Conservation (phyloP, 2,329 filamentous ascomycete species). For the Sphaceloma murrayae region DNA sequence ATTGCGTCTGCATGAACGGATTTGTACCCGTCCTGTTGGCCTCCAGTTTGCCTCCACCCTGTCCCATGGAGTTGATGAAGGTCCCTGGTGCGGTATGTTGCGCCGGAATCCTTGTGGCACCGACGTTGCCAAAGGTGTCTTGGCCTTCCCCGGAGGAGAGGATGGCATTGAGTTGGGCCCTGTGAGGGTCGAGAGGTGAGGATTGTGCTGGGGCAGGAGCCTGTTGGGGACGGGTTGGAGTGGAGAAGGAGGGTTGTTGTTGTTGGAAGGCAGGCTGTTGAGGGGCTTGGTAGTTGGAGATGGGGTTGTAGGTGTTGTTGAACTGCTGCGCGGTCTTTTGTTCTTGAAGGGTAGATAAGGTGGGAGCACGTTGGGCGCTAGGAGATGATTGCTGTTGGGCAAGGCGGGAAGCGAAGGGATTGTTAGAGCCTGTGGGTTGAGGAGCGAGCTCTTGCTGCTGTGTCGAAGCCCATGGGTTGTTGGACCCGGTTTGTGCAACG, state of each 20-base stretch:
- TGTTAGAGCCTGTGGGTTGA: conserved; percentile 90
- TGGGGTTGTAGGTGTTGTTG: conserved; percentile 40
- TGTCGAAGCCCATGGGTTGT: conserved; percentile 72
- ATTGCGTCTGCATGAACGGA: conserved; percentile 82
- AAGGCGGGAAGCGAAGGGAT: conserved; percentile 79
- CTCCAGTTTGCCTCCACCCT: conserved; percentile 64
- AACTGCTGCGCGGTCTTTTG: conserved; percentile 65
- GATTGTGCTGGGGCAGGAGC: conserved; percentile 20
- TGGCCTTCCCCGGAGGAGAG: conserved; percentile 82
- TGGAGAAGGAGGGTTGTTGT: conserved; percentile 41
- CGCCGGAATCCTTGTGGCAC: conserved; percentile 85
- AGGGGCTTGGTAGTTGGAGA: conserved; percentile 40
- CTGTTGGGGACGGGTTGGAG: conserved; percentile 20
- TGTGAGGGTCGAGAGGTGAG: conserved; percentile 44
- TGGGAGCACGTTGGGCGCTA: conserved; percentile 50
- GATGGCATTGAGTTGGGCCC: conserved; percentile 72
- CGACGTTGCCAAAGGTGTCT: conserved; percentile 97
- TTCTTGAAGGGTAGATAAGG: conserved; percentile 67
- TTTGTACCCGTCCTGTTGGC: conserved; percentile 65
- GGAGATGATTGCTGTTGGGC: conserved; percentile 49
- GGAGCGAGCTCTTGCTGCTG: conserved; percentile 60
- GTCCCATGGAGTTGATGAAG: conserved; percentile 90
- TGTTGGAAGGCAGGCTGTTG: conserved; percentile 41
- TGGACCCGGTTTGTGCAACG: conserved; percentile 65
- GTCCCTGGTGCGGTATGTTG: conserved; percentile 94